Conservation (phyloP, 345 rosid genomes). For the Aquilaria sinensis region DNA sequence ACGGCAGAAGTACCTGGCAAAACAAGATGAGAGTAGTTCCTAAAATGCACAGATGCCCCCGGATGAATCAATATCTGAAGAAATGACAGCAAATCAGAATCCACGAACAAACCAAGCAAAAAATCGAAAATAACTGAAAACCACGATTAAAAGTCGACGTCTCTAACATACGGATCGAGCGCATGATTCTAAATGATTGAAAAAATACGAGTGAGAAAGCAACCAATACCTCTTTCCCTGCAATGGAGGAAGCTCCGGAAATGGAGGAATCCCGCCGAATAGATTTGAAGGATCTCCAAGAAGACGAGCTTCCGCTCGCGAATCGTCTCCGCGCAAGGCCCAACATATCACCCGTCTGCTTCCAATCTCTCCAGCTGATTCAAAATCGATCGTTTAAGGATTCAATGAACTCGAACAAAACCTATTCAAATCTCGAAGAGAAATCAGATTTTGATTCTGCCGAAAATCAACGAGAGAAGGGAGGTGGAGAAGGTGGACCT, state of each 20-base stretch:
- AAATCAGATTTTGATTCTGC: not conserved
- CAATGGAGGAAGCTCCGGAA: constrained; percentile 31
- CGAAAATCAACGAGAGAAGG: not conserved
- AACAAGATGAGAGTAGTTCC: constrained; percentile 38
- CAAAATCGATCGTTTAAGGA: not conserved
- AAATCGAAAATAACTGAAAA: not conserved
- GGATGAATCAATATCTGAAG: constrained; percentile 36
- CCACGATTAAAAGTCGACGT: not conserved
- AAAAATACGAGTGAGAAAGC: not conserved
- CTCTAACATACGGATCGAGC: not conserved
- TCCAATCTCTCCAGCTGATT: not conserved
- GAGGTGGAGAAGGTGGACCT: not conserved
- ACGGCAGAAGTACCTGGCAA: constrained; percentile 35
- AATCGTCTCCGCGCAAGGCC: constrained; percentile 14
- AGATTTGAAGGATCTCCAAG: constrained; percentile 29
- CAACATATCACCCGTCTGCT: constrained; percentile 11
- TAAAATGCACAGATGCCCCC: constrained; percentile 30
- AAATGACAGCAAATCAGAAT: constrained; percentile 10
- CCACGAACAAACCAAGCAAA: not conserved
- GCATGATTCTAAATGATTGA: constrained; percentile 1
- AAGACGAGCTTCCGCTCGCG: constrained; percentile 10
- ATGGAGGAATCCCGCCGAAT: constrained; percentile 32
- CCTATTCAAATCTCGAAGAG: not conserved
- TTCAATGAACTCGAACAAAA: not conserved
- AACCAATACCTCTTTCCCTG: constrained; percentile 36